A percentile compares a stretch with the other conserved stretches of the same genome.
Evolutionary conservation across 306 rosid genomes (phyloP).

Genomic region (Cucumis hystrix): DNA sequence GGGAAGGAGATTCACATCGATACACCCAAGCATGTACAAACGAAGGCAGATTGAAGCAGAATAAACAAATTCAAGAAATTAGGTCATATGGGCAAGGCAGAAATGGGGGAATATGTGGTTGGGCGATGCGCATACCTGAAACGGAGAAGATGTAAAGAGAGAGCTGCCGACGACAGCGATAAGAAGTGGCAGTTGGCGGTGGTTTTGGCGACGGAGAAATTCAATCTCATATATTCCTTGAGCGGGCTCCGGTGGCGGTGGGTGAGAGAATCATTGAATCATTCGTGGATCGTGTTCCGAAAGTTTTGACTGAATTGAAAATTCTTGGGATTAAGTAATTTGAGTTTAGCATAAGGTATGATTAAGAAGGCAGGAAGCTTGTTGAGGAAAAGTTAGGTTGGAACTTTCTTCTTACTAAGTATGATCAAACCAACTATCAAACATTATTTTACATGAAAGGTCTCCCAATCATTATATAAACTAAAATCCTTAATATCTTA

Average conservation of each 20-base stretch:
- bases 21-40: neutral
- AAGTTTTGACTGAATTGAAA: neutral
- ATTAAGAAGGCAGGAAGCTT: neutral
- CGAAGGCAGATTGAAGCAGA: neutral
- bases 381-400: neutral
- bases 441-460: no score
- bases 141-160: neutral
- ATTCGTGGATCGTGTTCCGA: neutral
- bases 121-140: neutral
- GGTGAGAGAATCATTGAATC: neutral
- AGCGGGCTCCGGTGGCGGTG: neutral
- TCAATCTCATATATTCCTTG: neutral
- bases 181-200: neutral
- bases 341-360: neutral
- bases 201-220: neutral
- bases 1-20: neutral
- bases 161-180: neutral
- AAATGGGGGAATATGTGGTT: neutral
- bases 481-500: no score
- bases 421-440: no score
- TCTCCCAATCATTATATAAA: no score
- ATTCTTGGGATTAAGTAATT: neutral
- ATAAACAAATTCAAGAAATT: neutral
- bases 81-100: neutral
- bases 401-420: no score